Evolutionary conservation across 2,329 filamentous ascomycete genomes (phyloP).

Genomic region (Penicillium hordei): DNA sequence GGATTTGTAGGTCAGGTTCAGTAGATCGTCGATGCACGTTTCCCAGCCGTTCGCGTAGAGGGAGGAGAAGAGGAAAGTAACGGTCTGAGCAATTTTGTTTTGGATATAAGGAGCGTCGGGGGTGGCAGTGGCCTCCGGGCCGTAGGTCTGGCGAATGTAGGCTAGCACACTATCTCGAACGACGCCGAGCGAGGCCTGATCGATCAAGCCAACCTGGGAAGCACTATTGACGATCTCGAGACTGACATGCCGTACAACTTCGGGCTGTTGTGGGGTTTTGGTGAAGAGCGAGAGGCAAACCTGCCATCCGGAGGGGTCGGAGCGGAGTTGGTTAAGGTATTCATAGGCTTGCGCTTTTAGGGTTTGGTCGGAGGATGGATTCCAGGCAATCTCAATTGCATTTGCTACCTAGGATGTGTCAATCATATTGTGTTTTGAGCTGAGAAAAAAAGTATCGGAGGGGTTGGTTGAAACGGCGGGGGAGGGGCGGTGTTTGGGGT

Average conservation of each 20-base stretch:
- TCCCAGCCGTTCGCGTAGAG: slow-evolving; percentile 86
- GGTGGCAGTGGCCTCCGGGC: slow-evolving; percentile 52
- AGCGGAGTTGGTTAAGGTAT: slow-evolving; percentile 68
- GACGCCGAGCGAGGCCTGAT: slow-evolving; percentile 68
- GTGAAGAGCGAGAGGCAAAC: slow-evolving; percentile 84
- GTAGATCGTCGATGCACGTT: slow-evolving; percentile 85
- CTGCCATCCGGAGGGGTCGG: slow-evolving; percentile 85
- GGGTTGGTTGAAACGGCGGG: slow-evolving; percentile 17
- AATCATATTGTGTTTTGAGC: slow-evolving; percentile 14
- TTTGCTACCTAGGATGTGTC: slow-evolving; percentile 70
- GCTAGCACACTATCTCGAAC: slow-evolving; percentile 79
- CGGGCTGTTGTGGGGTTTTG: slow-evolving; percentile 70
- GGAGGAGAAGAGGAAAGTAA: slow-evolving; percentile 88
- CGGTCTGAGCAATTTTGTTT: slow-evolving; percentile 94
- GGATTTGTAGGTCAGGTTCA: slow-evolving; percentile 67
- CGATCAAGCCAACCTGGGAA: slow-evolving; percentile 75
- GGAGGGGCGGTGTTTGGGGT: slow-evolving; percentile 15
- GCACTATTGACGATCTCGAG: slow-evolving; percentile 93
- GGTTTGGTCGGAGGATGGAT: slow-evolving; percentile 70
- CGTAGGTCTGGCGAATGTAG: slow-evolving; percentile 77
- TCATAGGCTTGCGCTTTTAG: slow-evolving; percentile 74
- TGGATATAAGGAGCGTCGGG: slow-evolving; percentile 77
- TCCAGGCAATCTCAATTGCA: slow-evolving; percentile 91
- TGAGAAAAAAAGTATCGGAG: slow-evolving; percentile 9
- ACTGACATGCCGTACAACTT: slow-evolving; percentile 83